Conservation (phyloP, 2,329 filamentous ascomycete species). For the Penicillium brevicompactum region DNA sequence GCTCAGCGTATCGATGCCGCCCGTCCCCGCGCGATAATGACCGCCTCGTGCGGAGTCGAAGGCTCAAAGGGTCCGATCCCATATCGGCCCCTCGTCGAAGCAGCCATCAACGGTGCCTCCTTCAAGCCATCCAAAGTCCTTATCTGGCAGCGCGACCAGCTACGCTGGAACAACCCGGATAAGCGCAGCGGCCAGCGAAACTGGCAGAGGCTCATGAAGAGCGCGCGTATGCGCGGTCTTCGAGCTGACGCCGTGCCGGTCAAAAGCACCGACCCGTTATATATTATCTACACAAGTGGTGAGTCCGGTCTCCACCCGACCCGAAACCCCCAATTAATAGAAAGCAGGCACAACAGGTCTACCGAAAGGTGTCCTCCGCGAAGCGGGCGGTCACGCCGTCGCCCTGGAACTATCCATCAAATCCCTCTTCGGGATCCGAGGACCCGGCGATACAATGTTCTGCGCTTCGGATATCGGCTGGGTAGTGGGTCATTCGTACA, state of each 20-base stretch:
- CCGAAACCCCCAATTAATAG: not conserved
- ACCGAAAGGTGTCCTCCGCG: conserved; percentile 80
- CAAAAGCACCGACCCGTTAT: conserved; percentile 75
- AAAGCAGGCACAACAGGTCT: conserved; percentile 70
- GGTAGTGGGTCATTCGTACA: conserved; percentile 86
- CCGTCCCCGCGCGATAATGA: conserved; percentile 74
- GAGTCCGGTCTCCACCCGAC: not conserved
- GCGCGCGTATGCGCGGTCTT: conserved; percentile 66
- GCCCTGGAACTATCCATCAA: conserved; percentile 79
- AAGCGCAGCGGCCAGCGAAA: conserved; percentile 70
- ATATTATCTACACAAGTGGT: conserved; percentile 85
- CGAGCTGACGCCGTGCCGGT: conserved; percentile 77
- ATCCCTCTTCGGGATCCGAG: conserved; percentile 79
- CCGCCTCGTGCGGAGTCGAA: conserved; percentile 90
- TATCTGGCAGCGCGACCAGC: conserved; percentile 80
- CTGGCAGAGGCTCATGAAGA: conserved; percentile 77
- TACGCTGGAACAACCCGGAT: conserved; percentile 71
- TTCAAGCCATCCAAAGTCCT: conserved; percentile 75
- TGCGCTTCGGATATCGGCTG: conserved; percentile 87
- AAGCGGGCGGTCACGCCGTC: conserved; percentile 85
- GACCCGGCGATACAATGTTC: conserved; percentile 80
- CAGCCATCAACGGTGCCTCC: conserved; percentile 66
- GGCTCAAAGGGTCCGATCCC: conserved; percentile 75
- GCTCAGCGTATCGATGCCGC: conserved; percentile 88
- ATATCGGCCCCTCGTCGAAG: conserved; percentile 77